These are phyloP conservation scores for Phytophthora palmivora DNA, from an alignment of 352 stramenopile genomes.

Conservation along the genomic window DNA sequence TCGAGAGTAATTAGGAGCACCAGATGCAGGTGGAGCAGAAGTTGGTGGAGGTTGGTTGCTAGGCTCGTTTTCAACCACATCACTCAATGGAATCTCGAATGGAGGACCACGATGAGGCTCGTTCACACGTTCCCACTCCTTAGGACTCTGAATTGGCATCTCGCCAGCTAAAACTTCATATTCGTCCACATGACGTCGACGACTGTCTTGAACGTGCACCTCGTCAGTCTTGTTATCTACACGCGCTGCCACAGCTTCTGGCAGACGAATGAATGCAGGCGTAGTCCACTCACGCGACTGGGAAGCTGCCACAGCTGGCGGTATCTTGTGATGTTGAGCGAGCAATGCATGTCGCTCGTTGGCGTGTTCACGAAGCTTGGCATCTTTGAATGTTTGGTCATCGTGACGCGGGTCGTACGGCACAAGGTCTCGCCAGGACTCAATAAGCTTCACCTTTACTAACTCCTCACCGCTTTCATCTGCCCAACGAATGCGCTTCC, in stretches of 20 bases:
- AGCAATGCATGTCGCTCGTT: slow-evolving; percentile 74
- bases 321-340: slow-evolving; percentile 79
- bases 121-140: slow-evolving; percentile 78
- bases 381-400: slow-evolving; percentile 82
- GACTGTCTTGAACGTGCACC: slow-evolving; percentile 65
- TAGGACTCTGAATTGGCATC: slow-evolving; percentile 75
- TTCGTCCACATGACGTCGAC: slow-evolving; percentile 83
- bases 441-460: slow-evolving; percentile 84
- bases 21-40: slow-evolving; percentile 24
- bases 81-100: slow-evolving; percentile 71
- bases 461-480: slow-evolving; percentile 81
- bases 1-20: slow-evolving; percentile 22
- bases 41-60: slow-evolving; percentile 19
- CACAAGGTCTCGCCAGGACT: slow-evolving; percentile 86
- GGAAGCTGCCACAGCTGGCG: slow-evolving; percentile 47
- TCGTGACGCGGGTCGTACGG: slow-evolving; percentile 60
- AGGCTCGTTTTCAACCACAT: slow-evolving; percentile 53
- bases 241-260: slow-evolving; percentile 59
- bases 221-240: slow-evolving; percentile 51
- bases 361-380: slow-evolving; percentile 86
- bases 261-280: slow-evolving; percentile 67
- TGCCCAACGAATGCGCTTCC: slow-evolving; percentile 83
- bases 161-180: slow-evolving; percentile 85
- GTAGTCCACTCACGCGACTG: slow-evolving; percentile 72
- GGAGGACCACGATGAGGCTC: slow-evolving; percentile 66